Percentiles rank a stretch among this genome's conserved stretches.
phyloP scores from a whole-genome alignment of 805 yeast genomes.

The Maudiozyma barnettii region DNA sequence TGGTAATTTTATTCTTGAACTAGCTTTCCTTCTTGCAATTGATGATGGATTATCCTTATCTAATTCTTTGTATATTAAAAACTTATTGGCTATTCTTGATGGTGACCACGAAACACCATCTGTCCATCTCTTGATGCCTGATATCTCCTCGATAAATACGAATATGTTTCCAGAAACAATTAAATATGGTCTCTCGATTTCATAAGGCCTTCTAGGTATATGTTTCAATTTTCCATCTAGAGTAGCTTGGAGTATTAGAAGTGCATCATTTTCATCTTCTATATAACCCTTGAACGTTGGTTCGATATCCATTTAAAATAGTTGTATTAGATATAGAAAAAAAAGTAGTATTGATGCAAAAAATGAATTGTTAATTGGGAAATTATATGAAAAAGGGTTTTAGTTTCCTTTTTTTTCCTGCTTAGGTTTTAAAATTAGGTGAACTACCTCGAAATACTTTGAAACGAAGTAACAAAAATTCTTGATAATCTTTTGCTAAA shows the following conservation, averaged over 20 bases:
- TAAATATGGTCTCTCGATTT: slow-evolving; percentile 55
- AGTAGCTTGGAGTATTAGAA: slow-evolving; percentile 72
- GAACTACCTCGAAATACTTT: too few relatives aligned
- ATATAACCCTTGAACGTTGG: slow-evolving; percentile 73
- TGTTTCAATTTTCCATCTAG: slow-evolving; percentile 48
- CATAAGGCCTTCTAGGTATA: slow-evolving; percentile 74
- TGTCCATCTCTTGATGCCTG: slow-evolving; percentile 90
- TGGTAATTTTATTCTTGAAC: slow-evolving; percentile 9
- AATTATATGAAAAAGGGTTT: neutral
- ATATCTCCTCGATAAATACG: slow-evolving; percentile 71
- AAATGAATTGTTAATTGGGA: neutral
- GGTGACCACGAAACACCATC: slow-evolving; percentile 96
- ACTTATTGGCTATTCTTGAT: slow-evolving; percentile 76
- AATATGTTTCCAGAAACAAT: slow-evolving; percentile 74
- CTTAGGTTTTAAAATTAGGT: too few relatives aligned
- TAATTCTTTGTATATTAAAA: slow-evolving; percentile 68
- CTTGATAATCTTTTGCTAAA: too few relatives aligned
- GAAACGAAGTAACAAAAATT: too few relatives aligned
- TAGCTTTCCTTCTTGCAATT: slow-evolving; percentile 6
- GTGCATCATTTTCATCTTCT: slow-evolving; percentile 74
- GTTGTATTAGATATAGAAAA: neutral
- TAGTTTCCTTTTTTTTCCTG: too few relatives aligned
- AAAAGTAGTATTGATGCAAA: neutral
- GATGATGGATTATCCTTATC: slow-evolving; percentile 8
- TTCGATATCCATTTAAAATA: slow-evolving; percentile 21